Evolutionary conservation across 352 stramenopile genomes (phyloP).

Genomic region (Blastocystis hominis): DNA sequence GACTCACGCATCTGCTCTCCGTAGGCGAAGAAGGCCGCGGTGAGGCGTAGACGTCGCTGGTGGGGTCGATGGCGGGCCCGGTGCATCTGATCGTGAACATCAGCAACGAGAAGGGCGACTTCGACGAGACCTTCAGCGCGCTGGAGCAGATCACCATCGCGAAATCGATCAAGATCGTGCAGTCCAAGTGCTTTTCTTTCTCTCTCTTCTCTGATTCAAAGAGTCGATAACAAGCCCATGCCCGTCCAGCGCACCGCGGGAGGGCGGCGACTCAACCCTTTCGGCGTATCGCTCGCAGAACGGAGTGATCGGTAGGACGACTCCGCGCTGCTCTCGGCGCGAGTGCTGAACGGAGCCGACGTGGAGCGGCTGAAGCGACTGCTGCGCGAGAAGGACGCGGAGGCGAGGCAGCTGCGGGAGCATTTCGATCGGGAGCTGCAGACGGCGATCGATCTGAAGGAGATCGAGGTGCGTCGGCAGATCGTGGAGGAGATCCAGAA

Average conservation of each 20-base stretch:
- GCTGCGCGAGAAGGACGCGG: neutral
- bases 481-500: neutral
- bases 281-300: neutral
- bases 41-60: constrained; percentile 15
- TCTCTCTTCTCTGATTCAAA: neutral
- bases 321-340: neutral
- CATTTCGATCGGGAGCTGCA: neutral
- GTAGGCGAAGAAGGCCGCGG: neutral
- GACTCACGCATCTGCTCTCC: constrained; percentile 16
- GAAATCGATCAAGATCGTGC: constrained; percentile 23
- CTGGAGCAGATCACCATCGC: constrained; percentile 31
- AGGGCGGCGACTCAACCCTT: neutral
- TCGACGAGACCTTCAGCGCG: constrained; percentile 38
- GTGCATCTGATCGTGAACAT: constrained; percentile 50
- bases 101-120: constrained; percentile 14
- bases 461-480: neutral
- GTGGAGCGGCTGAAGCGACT: neutral
- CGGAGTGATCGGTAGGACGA: neutral
- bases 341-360: neutral
- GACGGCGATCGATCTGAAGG: neutral
- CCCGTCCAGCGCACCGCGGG: neutral
- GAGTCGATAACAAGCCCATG: constrained; percentile 37
- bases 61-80: neutral
- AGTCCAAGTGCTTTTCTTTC: neutral
- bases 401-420: neutral